A percentile compares a stretch with the other conserved stretches of the same genome.
These are phyloP conservation scores for Leccinum insigne DNA, from an alignment of 1,284 basidiomycete species.

Conservation along the genomic window DNA sequence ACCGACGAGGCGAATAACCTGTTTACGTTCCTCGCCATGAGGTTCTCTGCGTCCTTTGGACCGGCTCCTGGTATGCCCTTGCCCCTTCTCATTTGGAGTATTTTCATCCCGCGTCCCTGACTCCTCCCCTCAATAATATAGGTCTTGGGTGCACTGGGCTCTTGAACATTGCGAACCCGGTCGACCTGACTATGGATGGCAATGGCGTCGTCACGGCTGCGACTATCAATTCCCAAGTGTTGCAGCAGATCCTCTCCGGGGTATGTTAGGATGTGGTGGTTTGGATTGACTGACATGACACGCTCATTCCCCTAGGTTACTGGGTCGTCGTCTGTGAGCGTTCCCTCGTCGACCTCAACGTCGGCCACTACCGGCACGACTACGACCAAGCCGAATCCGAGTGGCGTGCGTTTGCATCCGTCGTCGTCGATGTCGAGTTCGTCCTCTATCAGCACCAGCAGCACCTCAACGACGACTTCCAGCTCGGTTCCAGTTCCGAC, in stretches of 20 bases:
- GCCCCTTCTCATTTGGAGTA: background rate
- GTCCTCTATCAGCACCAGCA: background rate
- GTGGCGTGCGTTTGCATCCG: slow-evolving; percentile 10
- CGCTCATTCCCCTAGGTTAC: background rate
- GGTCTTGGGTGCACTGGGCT: slow-evolving; percentile 23
- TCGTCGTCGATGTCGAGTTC: background rate
- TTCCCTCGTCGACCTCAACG: background rate
- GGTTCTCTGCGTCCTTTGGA: slow-evolving; percentile 25
- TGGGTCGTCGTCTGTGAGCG: background rate
- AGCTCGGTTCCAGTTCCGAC: background rate
- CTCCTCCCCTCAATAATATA: background rate
- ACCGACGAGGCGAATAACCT: slow-evolving; percentile 19
- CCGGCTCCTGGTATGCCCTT: slow-evolving; percentile 23
- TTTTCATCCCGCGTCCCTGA: background rate
- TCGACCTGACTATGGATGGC: slow-evolving; percentile 24
- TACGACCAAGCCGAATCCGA: background rate
- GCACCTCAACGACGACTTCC: background rate
- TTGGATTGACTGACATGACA: slow-evolving; percentile 2
- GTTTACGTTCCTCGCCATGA: slow-evolving; percentile 31
- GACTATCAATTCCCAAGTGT: slow-evolving; percentile 21
- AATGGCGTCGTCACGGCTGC: slow-evolving; percentile 29
- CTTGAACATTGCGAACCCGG: slow-evolving; percentile 26
- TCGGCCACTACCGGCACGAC: background rate
- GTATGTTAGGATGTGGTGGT: slow-evolving; percentile 6
- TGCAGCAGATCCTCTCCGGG: slow-evolving; percentile 21